A percentile compares a stretch with the other conserved stretches of the same genome.
Evolutionary conservation across 2,329 filamentous ascomycete species (phyloP).

Genomic region (Sordariomycetes sp.): DNA sequence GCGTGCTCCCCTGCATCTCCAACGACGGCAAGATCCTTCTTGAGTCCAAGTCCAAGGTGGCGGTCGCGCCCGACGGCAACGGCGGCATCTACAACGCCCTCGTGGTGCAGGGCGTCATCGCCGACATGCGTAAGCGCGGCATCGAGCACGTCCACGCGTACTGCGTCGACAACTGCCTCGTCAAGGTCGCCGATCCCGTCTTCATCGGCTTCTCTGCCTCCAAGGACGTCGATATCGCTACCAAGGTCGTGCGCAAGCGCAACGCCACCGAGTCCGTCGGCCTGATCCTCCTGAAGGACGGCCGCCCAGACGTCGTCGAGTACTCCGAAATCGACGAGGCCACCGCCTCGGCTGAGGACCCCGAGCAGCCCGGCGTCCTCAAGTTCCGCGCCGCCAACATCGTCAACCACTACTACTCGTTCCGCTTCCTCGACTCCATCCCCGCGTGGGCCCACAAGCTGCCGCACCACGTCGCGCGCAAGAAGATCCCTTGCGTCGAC

Average conservation of each 20-base stretch:
- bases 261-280: slow-evolving; percentile 93
- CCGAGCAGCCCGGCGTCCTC: slow-evolving; percentile 66
- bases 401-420: slow-evolving; percentile 99
- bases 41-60: slow-evolving; percentile 79
- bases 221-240: slow-evolving; percentile 86
- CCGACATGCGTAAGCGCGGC: slow-evolving; percentile 78
- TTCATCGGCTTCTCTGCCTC: slow-evolving; percentile 90
- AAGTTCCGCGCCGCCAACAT: slow-evolving; percentile 98
- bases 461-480: slow-evolving; percentile 89
- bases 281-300: slow-evolving; percentile 87
- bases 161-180: slow-evolving; percentile 98
- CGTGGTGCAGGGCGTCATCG: slow-evolving; percentile 63
- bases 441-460: slow-evolving; percentile 75
- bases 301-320: slow-evolving; percentile 92
- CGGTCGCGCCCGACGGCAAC: slow-evolving; percentile 93
- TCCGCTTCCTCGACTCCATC: slow-evolving; percentile 81
- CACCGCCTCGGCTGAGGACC: slow-evolving; percentile 80
- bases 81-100: slow-evolving; percentile 93
- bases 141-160: slow-evolving; percentile 95
- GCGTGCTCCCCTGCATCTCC: slow-evolving; percentile 89
- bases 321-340: slow-evolving; percentile 91
- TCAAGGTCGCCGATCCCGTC: slow-evolving; percentile 91
- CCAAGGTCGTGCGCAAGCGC: slow-evolving; percentile 98
- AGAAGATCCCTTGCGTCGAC: slow-evolving; percentile 91
- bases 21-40: slow-evolving; percentile 96